Evolutionary conservation across 2,329 filamentous ascomycete genomes (phyloP).

Genomic region (Neurospora crassa): DNA sequence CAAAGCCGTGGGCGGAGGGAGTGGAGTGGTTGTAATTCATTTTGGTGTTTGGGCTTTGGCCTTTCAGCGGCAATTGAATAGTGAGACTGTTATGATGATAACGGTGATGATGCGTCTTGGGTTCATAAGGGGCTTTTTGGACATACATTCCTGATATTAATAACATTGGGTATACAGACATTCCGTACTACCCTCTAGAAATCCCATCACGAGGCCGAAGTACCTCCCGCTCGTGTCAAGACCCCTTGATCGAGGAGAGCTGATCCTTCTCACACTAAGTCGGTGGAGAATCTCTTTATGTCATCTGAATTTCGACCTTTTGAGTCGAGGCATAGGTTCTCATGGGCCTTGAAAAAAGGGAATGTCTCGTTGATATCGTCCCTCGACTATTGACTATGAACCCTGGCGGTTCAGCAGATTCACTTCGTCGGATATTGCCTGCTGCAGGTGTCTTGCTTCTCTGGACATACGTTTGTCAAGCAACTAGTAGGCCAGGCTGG

Average conservation of each 20-base stretch:
- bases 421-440: neutral
- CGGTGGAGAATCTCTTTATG: neutral
- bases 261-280: neutral
- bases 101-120: neutral
- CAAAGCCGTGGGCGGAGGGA: slow-evolving; percentile 38
- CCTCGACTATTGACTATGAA: neutral
- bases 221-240: too few relatives aligned
- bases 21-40: slow-evolving; percentile 26
- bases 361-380: neutral
- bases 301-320: neutral
- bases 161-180: neutral
- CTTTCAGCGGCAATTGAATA: neutral
- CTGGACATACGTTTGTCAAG: neutral
- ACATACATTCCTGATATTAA: neutral
- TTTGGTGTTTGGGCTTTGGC: neutral
- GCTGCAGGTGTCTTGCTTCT: neutral
- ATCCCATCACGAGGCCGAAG: neutral
- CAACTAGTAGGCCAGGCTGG: neutral
- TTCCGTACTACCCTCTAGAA: neutral
- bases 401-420: neutral
- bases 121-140: neutral
- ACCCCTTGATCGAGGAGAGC: neutral
- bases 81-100: neutral
- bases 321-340: neutral
- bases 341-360: neutral